Evolutionary conservation across 2,329 filamentous ascomycete species (phyloP).

Genomic region (Laburnicola sp.): DNA sequence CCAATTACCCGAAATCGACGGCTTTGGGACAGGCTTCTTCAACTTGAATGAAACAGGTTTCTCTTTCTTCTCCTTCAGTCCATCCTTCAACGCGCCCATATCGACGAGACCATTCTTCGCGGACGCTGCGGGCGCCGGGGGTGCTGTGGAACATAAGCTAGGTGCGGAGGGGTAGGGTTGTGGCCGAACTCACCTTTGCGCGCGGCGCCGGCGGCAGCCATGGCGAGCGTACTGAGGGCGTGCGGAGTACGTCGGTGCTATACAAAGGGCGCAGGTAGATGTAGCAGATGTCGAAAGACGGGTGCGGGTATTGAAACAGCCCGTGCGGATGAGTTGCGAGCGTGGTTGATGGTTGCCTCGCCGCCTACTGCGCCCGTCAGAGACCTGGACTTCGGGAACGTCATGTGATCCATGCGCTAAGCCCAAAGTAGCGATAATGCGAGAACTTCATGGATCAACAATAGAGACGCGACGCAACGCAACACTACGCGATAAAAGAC

Average conservation of each 20-base stretch:
- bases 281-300: background rate
- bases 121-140: constrained; percentile 25
- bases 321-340: too few relatives aligned
- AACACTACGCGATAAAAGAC: too few relatives aligned
- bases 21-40: constrained; percentile 65
- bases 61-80: constrained; percentile 46
- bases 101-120: constrained; percentile 35
- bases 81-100: constrained; percentile 33
- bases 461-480: too few relatives aligned
- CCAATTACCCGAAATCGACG: constrained; percentile 71
- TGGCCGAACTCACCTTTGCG: constrained; percentile 40
- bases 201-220: constrained; percentile 41
- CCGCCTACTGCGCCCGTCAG: too few relatives aligned
- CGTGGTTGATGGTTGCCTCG: too few relatives aligned
- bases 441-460: too few relatives aligned
- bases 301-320: too few relatives aligned
- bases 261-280: background rate
- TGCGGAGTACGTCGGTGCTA: background rate
- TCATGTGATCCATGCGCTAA: too few relatives aligned
- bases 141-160: constrained; percentile 29
- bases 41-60: constrained; percentile 50
- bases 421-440: too few relatives aligned
- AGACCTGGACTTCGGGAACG: too few relatives aligned
- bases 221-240: constrained; percentile 14
- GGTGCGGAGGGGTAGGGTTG: constrained; percentile 12